Evolutionary conservation across 202 grass and related monocot genomes (phyloP).

Genomic region (Brachypodium distachyon): DNA sequence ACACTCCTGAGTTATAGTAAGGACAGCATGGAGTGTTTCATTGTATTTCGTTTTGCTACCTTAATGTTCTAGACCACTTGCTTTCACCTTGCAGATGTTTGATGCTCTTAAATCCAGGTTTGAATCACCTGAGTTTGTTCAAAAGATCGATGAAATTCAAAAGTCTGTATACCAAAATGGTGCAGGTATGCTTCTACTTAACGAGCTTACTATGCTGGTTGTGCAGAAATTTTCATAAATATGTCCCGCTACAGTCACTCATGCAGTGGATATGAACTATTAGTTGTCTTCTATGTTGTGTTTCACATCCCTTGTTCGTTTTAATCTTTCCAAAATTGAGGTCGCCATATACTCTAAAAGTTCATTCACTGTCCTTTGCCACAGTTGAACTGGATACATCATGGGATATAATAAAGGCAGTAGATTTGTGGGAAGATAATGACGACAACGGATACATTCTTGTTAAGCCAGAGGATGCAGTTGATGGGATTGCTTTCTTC

Average conservation of each 20-base stretch:
- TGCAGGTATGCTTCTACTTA: constrained; percentile 17
- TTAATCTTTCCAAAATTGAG: not conserved
- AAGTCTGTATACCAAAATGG: constrained; percentile 36
- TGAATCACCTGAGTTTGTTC: constrained; percentile 73
- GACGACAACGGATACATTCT: constrained; percentile 78
- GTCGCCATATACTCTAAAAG: not conserved
- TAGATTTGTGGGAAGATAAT: constrained; percentile 56
- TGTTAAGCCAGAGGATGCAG: constrained; percentile 78
- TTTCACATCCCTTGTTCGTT: not conserved
- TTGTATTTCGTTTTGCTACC: not conserved
- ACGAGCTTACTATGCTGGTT: constrained; percentile 10
- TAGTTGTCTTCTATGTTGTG: not conserved
- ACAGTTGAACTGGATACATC: constrained; percentile 48
- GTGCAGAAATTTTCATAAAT: constrained; percentile 7
- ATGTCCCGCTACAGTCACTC: not conserved
- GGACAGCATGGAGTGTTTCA: not conserved
- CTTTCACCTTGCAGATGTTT: constrained; percentile 48
- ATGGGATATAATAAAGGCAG: constrained; percentile 66
- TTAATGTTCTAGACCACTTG: not conserved
- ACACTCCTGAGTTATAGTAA: not conserved
- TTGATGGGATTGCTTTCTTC: constrained; percentile 70
- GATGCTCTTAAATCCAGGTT: constrained; percentile 76
- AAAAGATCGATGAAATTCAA: constrained; percentile 56
- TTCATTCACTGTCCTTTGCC: constrained; percentile 1
- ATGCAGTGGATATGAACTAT: not conserved